Conservation (phyloP, 345 rosid species). For the Hibiscus trionum region DNA sequence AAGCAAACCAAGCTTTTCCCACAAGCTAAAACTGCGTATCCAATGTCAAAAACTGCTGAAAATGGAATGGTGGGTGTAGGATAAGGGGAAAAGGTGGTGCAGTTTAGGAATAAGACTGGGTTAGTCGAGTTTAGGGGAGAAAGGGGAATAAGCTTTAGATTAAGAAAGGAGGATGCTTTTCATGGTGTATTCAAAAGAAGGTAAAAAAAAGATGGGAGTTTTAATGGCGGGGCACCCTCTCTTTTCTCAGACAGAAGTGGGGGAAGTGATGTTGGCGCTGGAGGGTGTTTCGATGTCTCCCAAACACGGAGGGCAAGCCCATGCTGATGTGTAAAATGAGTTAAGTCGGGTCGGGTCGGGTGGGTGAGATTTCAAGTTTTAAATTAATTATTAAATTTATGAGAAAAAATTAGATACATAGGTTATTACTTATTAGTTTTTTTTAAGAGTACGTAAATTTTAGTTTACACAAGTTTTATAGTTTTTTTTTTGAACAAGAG, state of each 20-base stretch:
- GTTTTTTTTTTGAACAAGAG: no score
- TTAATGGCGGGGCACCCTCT: slow-evolving; percentile 1
- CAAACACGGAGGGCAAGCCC: background rate
- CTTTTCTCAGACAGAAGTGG: background rate
- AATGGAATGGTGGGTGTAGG: background rate
- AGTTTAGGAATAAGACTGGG: background rate
- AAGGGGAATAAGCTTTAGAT: background rate
- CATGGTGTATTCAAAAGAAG: background rate
- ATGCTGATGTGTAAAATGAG: background rate
- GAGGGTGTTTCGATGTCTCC: slow-evolving; percentile 9
- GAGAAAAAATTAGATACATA: no score
- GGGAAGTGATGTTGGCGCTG: background rate
- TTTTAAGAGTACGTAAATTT: no score
- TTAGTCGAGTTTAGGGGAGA: background rate
- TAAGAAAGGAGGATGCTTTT: background rate
- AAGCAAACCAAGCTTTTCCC: background rate
- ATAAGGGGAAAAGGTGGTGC: background rate
- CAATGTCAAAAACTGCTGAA: background rate
- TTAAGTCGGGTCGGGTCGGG: background rate
- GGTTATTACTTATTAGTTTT: no score
- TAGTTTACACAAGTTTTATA: no score
- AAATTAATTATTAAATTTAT: no score
- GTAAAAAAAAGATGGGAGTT: background rate
- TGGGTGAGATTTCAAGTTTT: no score
- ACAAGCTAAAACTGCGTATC: background rate